A percentile compares a stretch with the other conserved stretches of the same genome.
Evolutionary conservation across 441 rosid species (phyloP).

Genomic region (Dalechampia spathulata): DNA sequence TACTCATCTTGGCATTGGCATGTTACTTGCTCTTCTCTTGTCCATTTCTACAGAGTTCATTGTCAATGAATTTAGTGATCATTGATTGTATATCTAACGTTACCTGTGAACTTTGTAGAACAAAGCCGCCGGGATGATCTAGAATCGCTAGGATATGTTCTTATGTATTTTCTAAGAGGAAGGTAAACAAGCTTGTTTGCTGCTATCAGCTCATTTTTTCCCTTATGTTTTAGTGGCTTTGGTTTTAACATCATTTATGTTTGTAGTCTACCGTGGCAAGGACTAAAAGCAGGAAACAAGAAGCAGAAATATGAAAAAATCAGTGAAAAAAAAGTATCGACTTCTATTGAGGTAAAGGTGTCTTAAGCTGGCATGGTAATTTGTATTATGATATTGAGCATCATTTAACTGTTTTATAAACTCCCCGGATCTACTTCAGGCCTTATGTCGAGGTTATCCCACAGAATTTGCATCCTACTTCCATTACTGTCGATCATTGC

Average conservation of each 20-base stretch:
- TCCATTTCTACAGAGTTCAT: background rate
- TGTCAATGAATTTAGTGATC: background rate
- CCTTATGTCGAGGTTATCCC: constrained; percentile 91
- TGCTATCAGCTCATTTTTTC: background rate
- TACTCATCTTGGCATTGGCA: constrained; percentile 98
- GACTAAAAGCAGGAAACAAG: constrained; percentile 88
- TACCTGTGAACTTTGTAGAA: constrained; percentile 28
- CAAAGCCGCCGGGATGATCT: constrained; percentile 96
- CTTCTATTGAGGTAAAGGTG: constrained; percentile 73
- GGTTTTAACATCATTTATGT: constrained; percentile 14
- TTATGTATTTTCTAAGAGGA: constrained; percentile 88
- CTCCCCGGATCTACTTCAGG: constrained; percentile 31
- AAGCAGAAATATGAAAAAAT: constrained; percentile 90
- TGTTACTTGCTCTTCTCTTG: background rate
- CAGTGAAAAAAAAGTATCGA: constrained; percentile 82
- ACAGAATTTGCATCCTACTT: constrained; percentile 96
- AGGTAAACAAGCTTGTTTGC: constrained; percentile 37
- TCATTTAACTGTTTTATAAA: constrained; percentile 13
- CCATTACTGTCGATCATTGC: constrained; percentile 86
- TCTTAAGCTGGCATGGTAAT: background rate
- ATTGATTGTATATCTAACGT: constrained; percentile 1
- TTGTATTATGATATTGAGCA: background rate
- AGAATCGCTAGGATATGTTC: constrained; percentile 89
- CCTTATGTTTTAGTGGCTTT: constrained; percentile 13
- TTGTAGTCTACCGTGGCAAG: constrained; percentile 95